A percentile compares a stretch with the other conserved stretches of the same genome.
Conservation (phyloP, 2,329 filamentous ascomycete genomes). For the Lachnellula hyalina region DNA sequence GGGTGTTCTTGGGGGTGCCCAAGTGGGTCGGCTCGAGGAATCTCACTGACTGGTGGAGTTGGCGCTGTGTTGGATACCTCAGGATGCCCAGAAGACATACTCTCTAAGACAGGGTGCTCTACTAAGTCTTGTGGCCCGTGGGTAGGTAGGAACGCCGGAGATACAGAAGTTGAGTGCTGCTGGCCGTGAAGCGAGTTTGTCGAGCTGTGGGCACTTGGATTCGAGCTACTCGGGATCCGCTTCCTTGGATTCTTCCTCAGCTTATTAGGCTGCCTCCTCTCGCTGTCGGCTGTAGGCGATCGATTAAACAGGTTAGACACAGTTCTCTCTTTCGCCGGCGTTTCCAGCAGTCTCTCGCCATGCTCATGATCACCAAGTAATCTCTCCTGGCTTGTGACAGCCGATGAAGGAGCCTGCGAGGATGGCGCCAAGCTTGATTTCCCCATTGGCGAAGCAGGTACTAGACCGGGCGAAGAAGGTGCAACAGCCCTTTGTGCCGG, state of each 20-base stretch:
- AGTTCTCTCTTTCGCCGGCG: constrained; percentile 58
- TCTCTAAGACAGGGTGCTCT: constrained; percentile 25
- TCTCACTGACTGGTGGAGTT: constrained; percentile 23
- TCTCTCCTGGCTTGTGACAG: constrained; percentile 46
- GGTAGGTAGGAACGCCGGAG: constrained; percentile 29
- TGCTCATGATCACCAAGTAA: constrained; percentile 33
- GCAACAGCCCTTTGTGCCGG: constrained; percentile 18
- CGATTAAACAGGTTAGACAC: constrained; percentile 67
- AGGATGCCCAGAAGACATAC: constrained; percentile 20
- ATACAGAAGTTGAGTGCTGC: constrained; percentile 22
- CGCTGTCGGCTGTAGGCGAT: constrained; percentile 56
- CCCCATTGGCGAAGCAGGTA: constrained; percentile 14
- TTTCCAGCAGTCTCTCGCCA: constrained; percentile 13
- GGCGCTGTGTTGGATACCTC: constrained; percentile 16
- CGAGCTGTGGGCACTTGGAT: constrained; percentile 87
- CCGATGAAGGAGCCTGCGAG: constrained; percentile 14
- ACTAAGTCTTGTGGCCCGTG: constrained; percentile 28
- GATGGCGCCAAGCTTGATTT: constrained; percentile 22
- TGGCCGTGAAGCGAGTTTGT: constrained; percentile 62
- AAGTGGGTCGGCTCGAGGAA: constrained; percentile 21
- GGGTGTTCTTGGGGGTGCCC: constrained; percentile 15
- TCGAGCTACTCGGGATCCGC: constrained; percentile 65
- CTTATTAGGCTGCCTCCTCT: constrained; percentile 78
- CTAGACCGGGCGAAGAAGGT: constrained; percentile 20
- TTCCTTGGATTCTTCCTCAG: constrained; percentile 70